Evolutionary conservation across 2,329 filamentous ascomycete genomes (phyloP).

Genomic region (Teratosphaeria pseudoeucalypti): DNA sequence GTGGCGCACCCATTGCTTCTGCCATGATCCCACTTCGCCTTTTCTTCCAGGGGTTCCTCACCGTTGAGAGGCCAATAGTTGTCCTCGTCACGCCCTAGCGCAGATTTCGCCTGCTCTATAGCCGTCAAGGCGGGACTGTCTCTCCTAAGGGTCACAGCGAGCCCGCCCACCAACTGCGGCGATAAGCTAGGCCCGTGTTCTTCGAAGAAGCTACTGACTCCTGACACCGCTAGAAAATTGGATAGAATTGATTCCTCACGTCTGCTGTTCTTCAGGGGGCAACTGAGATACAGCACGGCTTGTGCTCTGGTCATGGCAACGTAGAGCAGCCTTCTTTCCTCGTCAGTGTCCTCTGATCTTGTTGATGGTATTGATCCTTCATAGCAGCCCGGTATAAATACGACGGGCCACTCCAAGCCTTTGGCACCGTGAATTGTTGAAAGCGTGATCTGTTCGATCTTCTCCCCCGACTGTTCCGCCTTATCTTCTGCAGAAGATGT

Average conservation of each 20-base stretch:
- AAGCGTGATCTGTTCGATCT: slow-evolving; percentile 61
- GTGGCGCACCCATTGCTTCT: slow-evolving; percentile 7
- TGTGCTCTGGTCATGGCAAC: slow-evolving; percentile 96
- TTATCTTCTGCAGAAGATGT: slow-evolving; percentile 64
- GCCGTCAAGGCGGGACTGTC: slow-evolving; percentile 45
- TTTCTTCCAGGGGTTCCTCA: slow-evolving; percentile 30
- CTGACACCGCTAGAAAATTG: slow-evolving; percentile 53
- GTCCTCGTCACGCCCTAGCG: slow-evolving; percentile 52
- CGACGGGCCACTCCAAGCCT: slow-evolving; percentile 89
- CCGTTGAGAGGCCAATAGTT: slow-evolving; percentile 58
- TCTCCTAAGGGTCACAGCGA: slow-evolving; percentile 62
- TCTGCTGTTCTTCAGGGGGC: slow-evolving; percentile 57
- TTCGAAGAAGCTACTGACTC: slow-evolving; percentile 44
- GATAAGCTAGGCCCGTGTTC: slow-evolving; percentile 61
- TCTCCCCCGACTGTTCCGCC: slow-evolving; percentile 47
- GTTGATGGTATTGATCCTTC: slow-evolving; percentile 85
- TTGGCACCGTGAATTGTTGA: slow-evolving; percentile 96
- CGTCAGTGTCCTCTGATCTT: slow-evolving; percentile 71
- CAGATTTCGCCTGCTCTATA: slow-evolving; percentile 40
- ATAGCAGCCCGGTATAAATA: slow-evolving; percentile 85
- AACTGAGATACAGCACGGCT: slow-evolving; percentile 74
- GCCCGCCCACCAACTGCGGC: slow-evolving; percentile 49
- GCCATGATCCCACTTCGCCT: slow-evolving; percentile 28
- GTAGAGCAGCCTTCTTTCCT: slow-evolving; percentile 81
- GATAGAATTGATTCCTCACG: slow-evolving; percentile 56